Conservation (phyloP, 768 basidiomycete genomes). For the Tulasnella sp. region DNA sequence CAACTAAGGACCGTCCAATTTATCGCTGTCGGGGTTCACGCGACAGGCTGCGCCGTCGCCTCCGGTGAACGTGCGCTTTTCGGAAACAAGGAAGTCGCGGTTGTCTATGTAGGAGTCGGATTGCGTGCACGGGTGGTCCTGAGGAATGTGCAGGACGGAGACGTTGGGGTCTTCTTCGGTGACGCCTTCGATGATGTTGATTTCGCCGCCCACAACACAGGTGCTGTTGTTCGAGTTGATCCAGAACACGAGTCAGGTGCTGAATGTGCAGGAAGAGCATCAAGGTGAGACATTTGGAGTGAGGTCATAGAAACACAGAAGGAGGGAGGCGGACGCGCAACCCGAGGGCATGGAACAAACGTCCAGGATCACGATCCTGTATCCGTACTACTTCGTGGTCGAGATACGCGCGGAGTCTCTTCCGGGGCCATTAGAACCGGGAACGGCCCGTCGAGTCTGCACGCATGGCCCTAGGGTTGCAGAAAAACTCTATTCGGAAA, state of each 20-base stretch:
- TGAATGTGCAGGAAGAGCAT: background rate
- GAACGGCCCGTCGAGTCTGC: conserved; percentile 49
- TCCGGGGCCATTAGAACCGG: conserved; percentile 51
- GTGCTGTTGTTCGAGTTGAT: conserved; percentile 17
- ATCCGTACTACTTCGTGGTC: conserved; percentile 53
- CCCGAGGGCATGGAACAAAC: conserved; percentile 59
- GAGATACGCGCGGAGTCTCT: conserved; percentile 56
- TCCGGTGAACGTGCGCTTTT: too few relatives aligned
- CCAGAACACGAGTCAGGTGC: conserved; percentile 50
- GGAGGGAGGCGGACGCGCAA: background rate
- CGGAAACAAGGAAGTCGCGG: too few relatives aligned
- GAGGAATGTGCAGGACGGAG: conserved; percentile 20
- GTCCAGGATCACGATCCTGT: conserved; percentile 53
- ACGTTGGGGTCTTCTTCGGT: conserved; percentile 27
- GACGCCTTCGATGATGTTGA: conserved; percentile 39
- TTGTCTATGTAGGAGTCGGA: background rate
- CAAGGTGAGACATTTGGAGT: background rate
- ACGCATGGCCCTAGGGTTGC: conserved; percentile 44
- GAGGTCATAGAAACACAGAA: background rate
- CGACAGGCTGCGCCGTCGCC: too few relatives aligned
- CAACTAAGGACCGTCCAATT: too few relatives aligned
- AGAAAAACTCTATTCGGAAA: background rate
- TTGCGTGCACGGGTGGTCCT: conserved; percentile 59
- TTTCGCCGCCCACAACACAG: conserved; percentile 50
- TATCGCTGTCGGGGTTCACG: too few relatives aligned